phyloP scores from a whole-genome alignment of 2,329 filamentous ascomycete species.

The Trichophaea hybrida region DNA sequence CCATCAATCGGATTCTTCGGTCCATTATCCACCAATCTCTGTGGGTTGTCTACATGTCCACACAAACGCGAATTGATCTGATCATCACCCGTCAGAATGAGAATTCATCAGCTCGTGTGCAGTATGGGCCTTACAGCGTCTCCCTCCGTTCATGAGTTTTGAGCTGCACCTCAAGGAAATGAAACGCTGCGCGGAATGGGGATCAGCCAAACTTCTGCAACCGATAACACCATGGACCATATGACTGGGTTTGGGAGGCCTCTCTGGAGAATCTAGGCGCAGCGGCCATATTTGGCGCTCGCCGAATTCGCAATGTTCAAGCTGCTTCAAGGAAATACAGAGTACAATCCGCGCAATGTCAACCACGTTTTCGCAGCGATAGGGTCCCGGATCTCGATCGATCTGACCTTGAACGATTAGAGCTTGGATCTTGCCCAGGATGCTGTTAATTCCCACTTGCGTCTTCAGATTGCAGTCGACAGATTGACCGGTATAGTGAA shows the following conservation, averaged over 20 bases:
- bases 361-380: not conserved
- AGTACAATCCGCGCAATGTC: not conserved
- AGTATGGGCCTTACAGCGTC: not conserved
- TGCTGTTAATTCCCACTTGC: constrained; percentile 1
- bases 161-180: not conserved
- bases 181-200: not conserved
- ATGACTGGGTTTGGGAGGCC: not conserved
- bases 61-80: not conserved
- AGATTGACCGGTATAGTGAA: not conserved
- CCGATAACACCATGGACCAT: not conserved
- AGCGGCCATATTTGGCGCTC: not conserved
- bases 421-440: not conserved
- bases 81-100: not conserved
- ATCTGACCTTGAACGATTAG: not conserved
- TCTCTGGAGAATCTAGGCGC: not conserved
- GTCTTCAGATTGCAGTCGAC: not conserved
- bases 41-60: not conserved
- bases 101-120: not conserved
- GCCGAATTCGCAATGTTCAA: not conserved
- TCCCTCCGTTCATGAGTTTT: not conserved
- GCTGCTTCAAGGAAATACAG: not conserved
- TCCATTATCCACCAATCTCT: not conserved
- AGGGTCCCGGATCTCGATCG: not conserved
- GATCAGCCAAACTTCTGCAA: not conserved
- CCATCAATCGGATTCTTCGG: not conserved